Percentiles rank a stretch among this genome's conserved stretches.
Evolutionary conservation across 2,329 filamentous ascomycete genomes (phyloP).

Genomic region (Nemania sp.): DNA sequence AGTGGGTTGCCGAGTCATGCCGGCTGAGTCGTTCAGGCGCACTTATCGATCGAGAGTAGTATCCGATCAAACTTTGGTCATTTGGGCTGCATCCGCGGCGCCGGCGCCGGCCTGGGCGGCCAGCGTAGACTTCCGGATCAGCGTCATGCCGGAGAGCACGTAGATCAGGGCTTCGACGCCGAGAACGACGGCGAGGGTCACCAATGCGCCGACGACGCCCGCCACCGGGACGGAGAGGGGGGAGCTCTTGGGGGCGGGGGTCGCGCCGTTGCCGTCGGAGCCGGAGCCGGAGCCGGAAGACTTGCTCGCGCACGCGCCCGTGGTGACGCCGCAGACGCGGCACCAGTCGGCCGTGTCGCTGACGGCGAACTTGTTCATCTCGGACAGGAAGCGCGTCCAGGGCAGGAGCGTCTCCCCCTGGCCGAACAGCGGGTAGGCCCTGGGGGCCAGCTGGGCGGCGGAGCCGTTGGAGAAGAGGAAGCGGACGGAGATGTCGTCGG

Average conservation of each 20-base stretch:
- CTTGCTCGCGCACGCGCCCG: slow-evolving; percentile 63
- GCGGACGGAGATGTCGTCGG: slow-evolving; percentile 58
- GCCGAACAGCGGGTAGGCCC: slow-evolving; percentile 63
- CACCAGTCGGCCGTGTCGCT: slow-evolving; percentile 73
- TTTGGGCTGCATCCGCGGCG: slow-evolving; percentile 14
- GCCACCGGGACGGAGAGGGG: slow-evolving; percentile 73
- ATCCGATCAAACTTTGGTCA: too few species aligned
- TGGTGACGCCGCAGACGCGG: slow-evolving; percentile 71
- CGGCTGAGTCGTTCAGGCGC: too few species aligned
- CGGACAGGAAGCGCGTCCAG: slow-evolving; percentile 69
- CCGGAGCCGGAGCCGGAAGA: slow-evolving; percentile 36
- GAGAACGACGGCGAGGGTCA: slow-evolving; percentile 58
- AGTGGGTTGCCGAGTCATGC: too few species aligned
- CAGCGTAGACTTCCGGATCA: slow-evolving; percentile 54
- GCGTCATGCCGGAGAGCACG: slow-evolving; percentile 49
- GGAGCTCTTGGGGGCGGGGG: slow-evolving; percentile 34
- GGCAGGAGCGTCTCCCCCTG: slow-evolving; percentile 58
- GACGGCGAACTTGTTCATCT: slow-evolving; percentile 70
- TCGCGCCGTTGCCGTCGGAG: slow-evolving; percentile 31
- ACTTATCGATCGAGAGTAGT: too few species aligned
- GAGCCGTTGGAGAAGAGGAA: slow-evolving; percentile 67
- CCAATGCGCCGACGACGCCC: slow-evolving; percentile 78
- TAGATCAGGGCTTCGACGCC: slow-evolving; percentile 51
- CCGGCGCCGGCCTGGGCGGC: slow-evolving; percentile 12
- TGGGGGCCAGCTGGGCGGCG: slow-evolving; percentile 56